Base-by-base conservation (phyloP, 495 filamentous ascomycete species). In the Usnea hakonensis region DNA sequence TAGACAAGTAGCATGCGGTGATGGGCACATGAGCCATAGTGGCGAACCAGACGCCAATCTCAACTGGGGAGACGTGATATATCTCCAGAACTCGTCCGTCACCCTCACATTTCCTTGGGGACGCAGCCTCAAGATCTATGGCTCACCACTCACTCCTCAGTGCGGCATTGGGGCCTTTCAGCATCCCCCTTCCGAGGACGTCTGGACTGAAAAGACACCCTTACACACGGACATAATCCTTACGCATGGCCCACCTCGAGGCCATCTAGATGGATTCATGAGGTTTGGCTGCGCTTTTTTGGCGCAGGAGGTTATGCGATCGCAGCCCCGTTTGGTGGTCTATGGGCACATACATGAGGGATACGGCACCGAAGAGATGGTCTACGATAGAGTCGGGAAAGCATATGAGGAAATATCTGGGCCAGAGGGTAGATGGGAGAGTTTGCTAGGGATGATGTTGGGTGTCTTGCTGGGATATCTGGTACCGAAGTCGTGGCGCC, bases 161-260 rank as follows among this genome's bases (percentile, higher is more conserved):
- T 41, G 19, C 19, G 38, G 38, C 38, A 14, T 41, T 3, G 16
- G 14, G 5, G 38, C 38, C 19, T 41, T 41, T 8, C 38, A 41
- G 8, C 38, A 41, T 19, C 38, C 6, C 14, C 38, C 38, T 41
- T 41, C 38, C 16, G 14, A 41, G 16, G 38, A 87, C 71, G 81
- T 78, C 23, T 87, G 84, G 85, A 79, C 78, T 1, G 75, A 78
- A 58, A 85, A 82, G 40, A 78, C 96, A 17, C 92, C 93, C 0
- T 64, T 73, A 11, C 83, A 88, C 57, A 88, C 85, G 1, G 91
- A 96, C 65, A 82, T 97, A 60, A 77, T 97, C 0, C 74, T 97
- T 43, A 97, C 92, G 14, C 92, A 97, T 69, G 86, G 85, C 19
- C 79, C 79, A 30, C 79, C 79, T 60, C 79, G 82, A 69, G 77